phyloP scores from a whole-genome alignment of 2,329 filamentous ascomycete genomes.

The Trichoderma endophyticum region DNA sequence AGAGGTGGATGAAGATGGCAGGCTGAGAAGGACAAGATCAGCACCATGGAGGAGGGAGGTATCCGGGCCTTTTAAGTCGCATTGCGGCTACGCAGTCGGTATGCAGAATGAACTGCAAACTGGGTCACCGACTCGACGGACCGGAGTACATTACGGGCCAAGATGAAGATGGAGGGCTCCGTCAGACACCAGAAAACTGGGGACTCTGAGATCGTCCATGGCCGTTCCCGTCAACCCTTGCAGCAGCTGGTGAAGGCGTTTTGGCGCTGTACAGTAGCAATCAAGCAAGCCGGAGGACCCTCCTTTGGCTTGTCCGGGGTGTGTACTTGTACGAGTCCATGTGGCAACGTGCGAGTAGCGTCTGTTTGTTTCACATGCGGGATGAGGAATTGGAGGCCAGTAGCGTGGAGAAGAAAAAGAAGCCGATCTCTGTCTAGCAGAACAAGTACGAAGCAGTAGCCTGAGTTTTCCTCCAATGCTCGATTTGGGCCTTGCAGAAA shows the following conservation, averaged over 20 bases:
- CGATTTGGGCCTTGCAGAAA: neutral
- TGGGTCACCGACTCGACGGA: neutral
- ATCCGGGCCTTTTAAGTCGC: constrained; percentile 16
- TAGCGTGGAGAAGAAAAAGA: neutral
- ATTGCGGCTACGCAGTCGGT: neutral
- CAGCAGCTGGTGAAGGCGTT: neutral
- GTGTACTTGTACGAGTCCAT: neutral
- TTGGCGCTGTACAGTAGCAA: neutral
- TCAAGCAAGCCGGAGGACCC: neutral
- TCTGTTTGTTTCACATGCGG: neutral
- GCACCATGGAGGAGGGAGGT: neutral
- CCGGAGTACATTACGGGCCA: neutral
- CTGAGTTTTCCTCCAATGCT: neutral
- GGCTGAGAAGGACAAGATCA: neutral
- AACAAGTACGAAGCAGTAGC: neutral
- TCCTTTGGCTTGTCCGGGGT: neutral
- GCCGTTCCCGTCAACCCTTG: constrained; percentile 7
- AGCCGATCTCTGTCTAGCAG: neutral
- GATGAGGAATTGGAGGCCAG: neutral
- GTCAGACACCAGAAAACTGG: constrained; percentile 2
- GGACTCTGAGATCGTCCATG: neutral
- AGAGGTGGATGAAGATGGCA: neutral
- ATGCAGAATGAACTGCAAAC: neutral
- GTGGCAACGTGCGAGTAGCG: constrained; percentile 1
- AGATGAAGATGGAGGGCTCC: constrained; percentile 6